Base-by-base conservation (phyloP, 1,284 basidiomycete species). In the Leccinum variabile region DNA sequence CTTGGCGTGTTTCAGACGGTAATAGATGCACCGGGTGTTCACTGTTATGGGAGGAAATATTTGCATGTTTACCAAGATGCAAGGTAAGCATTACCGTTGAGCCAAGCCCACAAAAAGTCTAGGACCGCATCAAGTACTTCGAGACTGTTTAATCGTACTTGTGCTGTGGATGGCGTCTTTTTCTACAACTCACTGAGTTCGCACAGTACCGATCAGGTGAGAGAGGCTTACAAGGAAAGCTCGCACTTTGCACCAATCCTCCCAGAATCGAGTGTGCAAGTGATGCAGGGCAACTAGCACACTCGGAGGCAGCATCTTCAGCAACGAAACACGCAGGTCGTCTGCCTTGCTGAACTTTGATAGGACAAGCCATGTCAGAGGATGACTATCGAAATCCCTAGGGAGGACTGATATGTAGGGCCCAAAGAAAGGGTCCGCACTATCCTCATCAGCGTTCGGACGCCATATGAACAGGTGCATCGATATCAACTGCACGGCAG, bases 11-110 rank as follows among this genome's bases (percentile, higher is more conserved):
- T 83, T 83, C n/a, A 94, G 75, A 52, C 86, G 86, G 69, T 91
- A 83, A 72, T 91, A 92, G 25, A 95, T 84, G 69, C 90, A 93
- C 61, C 94, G 85, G 6, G 94, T 95, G 73, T 96, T 96, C 64
- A 95, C 93, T 95, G 69, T 59, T n/a, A 33, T 35, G 11, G 28
- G 55, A 41, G 57, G 63, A 57, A 65, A 67, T 32, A 59, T 62
- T 57, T 63, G 56, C 55, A 63, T 41, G 14, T 46, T 60, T 59
- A 50, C 55, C 32, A 55, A 46, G 62, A 66, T 54, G 59, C 54
- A 32, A 72, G 62, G 87, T 13, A 54, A 50, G 56, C 25, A 50
- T 69, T 73, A 72, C 93, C 91, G 72, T 88, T 94, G 22, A 96
- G 81, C 94, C 94, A 96, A 9, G 85, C 91, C 93, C 94, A 95